Conservation (phyloP, 2,329 filamentous ascomycete species). For the Fusarium sp. region DNA sequence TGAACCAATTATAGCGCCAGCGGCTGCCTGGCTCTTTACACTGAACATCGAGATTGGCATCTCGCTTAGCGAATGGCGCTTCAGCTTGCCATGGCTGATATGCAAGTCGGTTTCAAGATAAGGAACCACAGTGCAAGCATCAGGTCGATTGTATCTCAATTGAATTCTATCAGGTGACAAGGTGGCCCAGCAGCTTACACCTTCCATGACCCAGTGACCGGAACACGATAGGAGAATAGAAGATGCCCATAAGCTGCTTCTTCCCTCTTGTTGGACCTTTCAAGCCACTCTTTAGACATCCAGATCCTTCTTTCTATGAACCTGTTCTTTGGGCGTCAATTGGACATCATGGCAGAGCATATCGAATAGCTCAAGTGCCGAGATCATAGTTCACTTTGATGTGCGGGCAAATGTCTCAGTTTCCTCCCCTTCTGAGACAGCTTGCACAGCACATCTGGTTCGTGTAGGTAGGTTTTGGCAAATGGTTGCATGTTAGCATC, state of each 20-base stretch:
- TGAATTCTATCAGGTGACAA: background rate
- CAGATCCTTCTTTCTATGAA: background rate
- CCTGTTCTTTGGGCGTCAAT: background rate
- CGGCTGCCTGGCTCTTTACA: conserved; percentile 2
- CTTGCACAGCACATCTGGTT: conserved; percentile 2
- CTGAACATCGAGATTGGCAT: conserved; percentile 10
- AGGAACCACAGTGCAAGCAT: background rate
- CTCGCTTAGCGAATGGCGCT: conserved; percentile 11
- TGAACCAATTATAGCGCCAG: background rate
- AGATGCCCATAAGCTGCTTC: background rate
- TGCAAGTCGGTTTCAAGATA: conserved; percentile 1
- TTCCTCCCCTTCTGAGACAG: background rate
- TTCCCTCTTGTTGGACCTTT: background rate
- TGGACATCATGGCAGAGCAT: background rate
- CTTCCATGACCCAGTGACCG: background rate
- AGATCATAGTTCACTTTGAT: conserved; percentile 14
- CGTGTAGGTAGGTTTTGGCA: conserved; percentile 2
- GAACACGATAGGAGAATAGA: background rate
- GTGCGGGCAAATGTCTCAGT: background rate
- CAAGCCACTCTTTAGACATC: background rate
- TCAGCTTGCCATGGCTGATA: background rate
- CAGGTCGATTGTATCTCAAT: background rate
- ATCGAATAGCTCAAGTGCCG: background rate
- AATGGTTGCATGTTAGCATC: conserved; percentile 18
- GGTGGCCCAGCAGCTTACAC: background rate